phyloP scores from a whole-genome alignment of 2,329 filamentous ascomycete genomes.

The Hypoxylon sp. region DNA sequence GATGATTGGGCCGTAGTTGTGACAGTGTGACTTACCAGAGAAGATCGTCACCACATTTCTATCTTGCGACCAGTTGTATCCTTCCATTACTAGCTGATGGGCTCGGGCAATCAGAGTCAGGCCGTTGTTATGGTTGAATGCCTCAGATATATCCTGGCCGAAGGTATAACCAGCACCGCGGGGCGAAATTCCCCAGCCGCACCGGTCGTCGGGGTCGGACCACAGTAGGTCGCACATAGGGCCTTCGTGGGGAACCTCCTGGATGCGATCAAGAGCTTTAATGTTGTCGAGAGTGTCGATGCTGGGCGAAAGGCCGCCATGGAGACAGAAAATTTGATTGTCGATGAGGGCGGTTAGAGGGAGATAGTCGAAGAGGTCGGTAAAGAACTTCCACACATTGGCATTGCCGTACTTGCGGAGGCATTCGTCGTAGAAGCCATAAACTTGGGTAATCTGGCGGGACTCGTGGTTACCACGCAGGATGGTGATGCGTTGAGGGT shows the following conservation, averaged over 20 bases:
- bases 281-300: conserved; percentile 98
- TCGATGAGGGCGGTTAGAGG: conserved; percentile 97
- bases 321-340: conserved; percentile 99
- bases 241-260: conserved; percentile 97
- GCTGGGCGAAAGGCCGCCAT: conserved; percentile 95
- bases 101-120: conserved; percentile 94
- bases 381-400: conserved; percentile 99
- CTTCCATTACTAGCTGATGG: conserved; percentile 99
- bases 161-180: conserved; percentile 96
- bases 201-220: conserved; percentile 97
- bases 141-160: conserved; percentile 96
- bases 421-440: conserved; percentile 99
- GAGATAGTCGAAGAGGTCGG: conserved; percentile 98
- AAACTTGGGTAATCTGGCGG: conserved; percentile 98
- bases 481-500: conserved; percentile 97
- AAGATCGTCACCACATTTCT: conserved; percentile 99
- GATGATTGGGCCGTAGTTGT: not conserved
- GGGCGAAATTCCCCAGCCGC: conserved; percentile 95
- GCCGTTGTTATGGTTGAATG: conserved; percentile 99
- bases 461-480: conserved; percentile 99
- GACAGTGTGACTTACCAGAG: conserved; percentile 71
- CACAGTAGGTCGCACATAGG: conserved; percentile 98
- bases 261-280: conserved; percentile 91
- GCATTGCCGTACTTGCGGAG: conserved; percentile 98
- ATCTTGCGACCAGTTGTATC: conserved; percentile 99